A percentile compares a stretch with the other conserved stretches of the same genome.
These are phyloP conservation scores for Phlegmacium glaucopus DNA, from an alignment of 768 basidiomycete genomes.

Conservation along the genomic window DNA sequence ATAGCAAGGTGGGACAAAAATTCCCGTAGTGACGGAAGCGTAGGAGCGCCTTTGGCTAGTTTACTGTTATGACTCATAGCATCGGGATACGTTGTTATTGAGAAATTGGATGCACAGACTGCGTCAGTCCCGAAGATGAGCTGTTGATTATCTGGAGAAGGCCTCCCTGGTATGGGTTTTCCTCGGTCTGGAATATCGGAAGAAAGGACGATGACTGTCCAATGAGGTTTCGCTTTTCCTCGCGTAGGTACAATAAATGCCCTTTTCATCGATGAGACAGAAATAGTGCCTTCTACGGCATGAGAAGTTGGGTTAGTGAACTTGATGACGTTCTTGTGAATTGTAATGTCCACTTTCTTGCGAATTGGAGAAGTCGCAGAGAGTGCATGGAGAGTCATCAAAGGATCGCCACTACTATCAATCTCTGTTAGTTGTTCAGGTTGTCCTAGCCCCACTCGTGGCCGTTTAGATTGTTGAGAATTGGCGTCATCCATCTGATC, in stretches of 20 bases:
- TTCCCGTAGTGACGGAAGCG: slow-evolving; percentile 43
- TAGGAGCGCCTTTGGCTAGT: slow-evolving; percentile 49
- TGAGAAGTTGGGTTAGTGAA: slow-evolving; percentile 51
- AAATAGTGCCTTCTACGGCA: slow-evolving; percentile 46
- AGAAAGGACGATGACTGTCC: slow-evolving; percentile 66
- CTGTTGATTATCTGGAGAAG: slow-evolving; percentile 42
- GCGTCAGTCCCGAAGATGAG: slow-evolving; percentile 75
- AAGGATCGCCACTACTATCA: slow-evolving; percentile 38
- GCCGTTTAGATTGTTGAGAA: slow-evolving; percentile 31
- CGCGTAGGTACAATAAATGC: slow-evolving; percentile 74
- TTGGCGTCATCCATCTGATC: neutral
- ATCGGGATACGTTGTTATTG: slow-evolving; percentile 36
- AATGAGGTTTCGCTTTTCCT: slow-evolving; percentile 67
- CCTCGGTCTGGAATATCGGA: slow-evolving; percentile 48
- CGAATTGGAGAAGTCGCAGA: slow-evolving; percentile 73
- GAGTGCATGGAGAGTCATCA: slow-evolving; percentile 60
- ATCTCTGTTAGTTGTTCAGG: slow-evolving; percentile 8
- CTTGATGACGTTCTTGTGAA: slow-evolving; percentile 47
- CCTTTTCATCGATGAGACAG: slow-evolving; percentile 48
- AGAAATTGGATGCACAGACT: slow-evolving; percentile 39
- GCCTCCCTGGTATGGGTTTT: slow-evolving; percentile 24
- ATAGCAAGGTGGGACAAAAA: slow-evolving; percentile 48
- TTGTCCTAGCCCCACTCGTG: slow-evolving; percentile 20
- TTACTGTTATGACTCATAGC: slow-evolving; percentile 22
- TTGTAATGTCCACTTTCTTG: slow-evolving; percentile 68